Evolutionary conservation across 805 yeast species (phyloP), one percentile per base, ranked within the genome.

Genomic region (Nadsonia fulvescens): DNA sequence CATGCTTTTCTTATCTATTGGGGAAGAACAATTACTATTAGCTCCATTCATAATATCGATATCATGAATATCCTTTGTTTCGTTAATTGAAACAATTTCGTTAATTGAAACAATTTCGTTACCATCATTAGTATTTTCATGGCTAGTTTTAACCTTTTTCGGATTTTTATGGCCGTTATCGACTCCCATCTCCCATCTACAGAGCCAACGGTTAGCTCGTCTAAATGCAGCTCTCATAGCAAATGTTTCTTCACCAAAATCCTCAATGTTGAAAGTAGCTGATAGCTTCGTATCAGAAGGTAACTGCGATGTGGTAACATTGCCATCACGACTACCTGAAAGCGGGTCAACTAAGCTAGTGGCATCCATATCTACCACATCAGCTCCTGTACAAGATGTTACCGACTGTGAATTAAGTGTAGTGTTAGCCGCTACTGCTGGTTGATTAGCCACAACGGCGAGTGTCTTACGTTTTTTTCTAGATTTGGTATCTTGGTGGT

Each of bases 201-300:
- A 20, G n/a, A 37, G 20, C 47, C 47, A 42, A 11, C 44, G 29
- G 14, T 32, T 28, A 8, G 47, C 37, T 13, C 42, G 25, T 18
- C 44, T 24, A 18, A 44, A 32, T 6, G 46, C 42, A 11, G 32
- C 22, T 18, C 33, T 36, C 3, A 37, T 16, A 9, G 43, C 28
- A 6, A 23, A 20, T 12, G 30, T 25, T 28, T 43, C 47, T 28
- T 44, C 49, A 5, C 49, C 49, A 25, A 32, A 42, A 23, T 44
- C 49, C 8, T 31, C 32, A 17, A 24, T 8, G 16, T 15, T 16
- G 13, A 15, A 19, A 14, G n/a, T 25, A 31, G 27, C 13, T 5
- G 21, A 17, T n/a, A 15, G 19, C 12, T 9, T 8, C 22, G 12
- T 23, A 12, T 14, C n/a, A n/a, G n/a, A n/a, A n/a, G 18, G 18